Base-by-base conservation (phyloP, 371 early-diverging fungal species). In the Apophysomyces variabilis region DNA sequence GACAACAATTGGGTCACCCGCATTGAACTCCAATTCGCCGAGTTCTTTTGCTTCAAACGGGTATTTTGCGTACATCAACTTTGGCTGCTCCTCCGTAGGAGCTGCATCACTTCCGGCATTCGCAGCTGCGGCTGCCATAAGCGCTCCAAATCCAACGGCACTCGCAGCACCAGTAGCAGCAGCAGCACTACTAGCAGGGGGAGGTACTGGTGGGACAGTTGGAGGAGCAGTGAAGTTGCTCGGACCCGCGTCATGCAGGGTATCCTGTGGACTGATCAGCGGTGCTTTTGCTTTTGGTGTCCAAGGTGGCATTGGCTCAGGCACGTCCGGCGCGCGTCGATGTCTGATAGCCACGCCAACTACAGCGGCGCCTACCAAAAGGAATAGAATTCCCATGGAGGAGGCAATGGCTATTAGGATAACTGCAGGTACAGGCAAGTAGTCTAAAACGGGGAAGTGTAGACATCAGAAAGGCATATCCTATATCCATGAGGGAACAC, bases 391-490 rank as follows among this genome's bases (percentile, higher is more conserved):
- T 7, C 82, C 88, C 16, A 92, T 76, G 2, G 93, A 89, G 38
- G 90, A 86, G 18, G 88, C 92, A 36, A 90, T 77, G n/a, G 93
- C 86, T 45, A 92, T 87, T 18, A 92, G 70, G 39, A 93, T 86
- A 5, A 93, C 89, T 35, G 89, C 81, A 7, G 89, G 87, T 0
- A 88, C 70, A 4, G 91, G 80, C 16, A 87, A 67, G 60, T 77
- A 77, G 26, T 74, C 78, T 78, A 38, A 36, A 60, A 32, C 16
- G 37, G 16, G 11, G 35, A 32, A 35, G 7, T 35, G 14, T 3
- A 41, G 4, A 2, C 26, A 14, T 26, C 14, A 41, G 41, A 12
- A 13, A 3, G 32, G 32, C 32, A 26, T 26, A 26, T 26, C 32
- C 32, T 3, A 26, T 26, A 3, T 26, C n/a, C 21, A 38, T 38